These are phyloP conservation scores for Pulveroboletus sp. DNA, from an alignment of 768 basidiomycete species.

Conservation along the genomic window DNA sequence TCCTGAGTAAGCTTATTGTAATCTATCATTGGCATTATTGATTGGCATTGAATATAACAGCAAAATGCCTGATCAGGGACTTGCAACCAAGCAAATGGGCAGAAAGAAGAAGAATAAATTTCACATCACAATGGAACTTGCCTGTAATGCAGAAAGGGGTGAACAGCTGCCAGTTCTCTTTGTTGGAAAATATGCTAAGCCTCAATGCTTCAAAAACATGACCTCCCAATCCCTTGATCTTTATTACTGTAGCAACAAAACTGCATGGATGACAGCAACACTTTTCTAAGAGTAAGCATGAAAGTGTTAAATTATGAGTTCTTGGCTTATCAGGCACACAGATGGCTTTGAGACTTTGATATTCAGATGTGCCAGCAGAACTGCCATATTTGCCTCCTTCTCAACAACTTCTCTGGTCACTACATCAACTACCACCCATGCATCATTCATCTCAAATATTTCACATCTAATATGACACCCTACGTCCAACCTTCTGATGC, in stretches of 20 bases:
- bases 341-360: too few species aligned
- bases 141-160: constrained; percentile 17
- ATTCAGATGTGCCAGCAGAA: not conserved
- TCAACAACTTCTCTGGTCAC: constrained; percentile 3
- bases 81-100: constrained; percentile 18
- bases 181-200: constrained; percentile 35
- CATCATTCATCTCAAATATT: not conserved
- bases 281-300: not conserved
- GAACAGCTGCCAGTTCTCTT: constrained; percentile 32
- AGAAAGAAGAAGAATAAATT: constrained; percentile 18
- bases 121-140: too few species aligned
- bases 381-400: too few species aligned
- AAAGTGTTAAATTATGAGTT: too few species aligned
- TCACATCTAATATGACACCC: not conserved
- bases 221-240: not conserved
- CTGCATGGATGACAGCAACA: not conserved
- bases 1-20: too few species aligned
- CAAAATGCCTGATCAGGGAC: constrained; percentile 19
- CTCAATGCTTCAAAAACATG: constrained; percentile 25
- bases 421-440: not conserved
- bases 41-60: too few species aligned
- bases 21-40: too few species aligned
- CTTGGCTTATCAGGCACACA: not conserved
- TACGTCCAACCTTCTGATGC: not conserved
- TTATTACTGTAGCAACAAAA: not conserved